Base-by-base conservation (phyloP, 805 yeast species). In the Candida tallmaniae region DNA sequence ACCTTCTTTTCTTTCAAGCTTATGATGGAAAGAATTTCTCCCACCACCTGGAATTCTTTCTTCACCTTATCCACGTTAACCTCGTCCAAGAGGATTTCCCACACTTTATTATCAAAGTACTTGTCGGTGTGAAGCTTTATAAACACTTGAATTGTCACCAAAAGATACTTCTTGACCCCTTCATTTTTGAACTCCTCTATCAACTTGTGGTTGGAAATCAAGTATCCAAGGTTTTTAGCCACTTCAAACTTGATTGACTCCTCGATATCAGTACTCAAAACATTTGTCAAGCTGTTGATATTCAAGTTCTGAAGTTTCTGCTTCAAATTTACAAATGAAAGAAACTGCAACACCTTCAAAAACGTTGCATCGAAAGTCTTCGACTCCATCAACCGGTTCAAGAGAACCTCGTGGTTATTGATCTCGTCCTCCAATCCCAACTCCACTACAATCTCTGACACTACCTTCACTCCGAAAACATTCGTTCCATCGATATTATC, bases 191-290 rank as follows among this genome's bases (percentile, higher is more conserved):
- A 42, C 21, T 44, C 37, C 11, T 53, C 42, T 23, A 78, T 44
- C 31, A 77, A 51, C 0, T 68, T 60, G n/a, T 75, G 47, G 36
- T 68, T 65, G 4, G 42, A 50, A 2, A 51, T 46, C 5, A 67
- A 46, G 40, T 74, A 65, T 2, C 84, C 82, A 19, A 78, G 50
- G 0, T 80, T 65, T 31, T 69, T 66, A 1, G 82, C 72, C 2
- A 82, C 68, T 15, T 74, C 73, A 6, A 62, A 42, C 34, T 64
- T 65, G 4, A 70, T 48, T 4, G 51, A 37, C 6, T 56, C 56
- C 23, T 68, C 70, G 8, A 62, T 51, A 4, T 43, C 45, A 7
- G 48, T 49, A 38, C 58, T 47, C 13, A 43, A 33, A 3, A 43
- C 15, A 4, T 12, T 18, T n/a, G 38, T 23, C 25, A 43, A 25